These are phyloP conservation scores for Polyplosphaeria fusca DNA, from an alignment of 495 filamentous ascomycete species.

Conservation along the genomic window DNA sequence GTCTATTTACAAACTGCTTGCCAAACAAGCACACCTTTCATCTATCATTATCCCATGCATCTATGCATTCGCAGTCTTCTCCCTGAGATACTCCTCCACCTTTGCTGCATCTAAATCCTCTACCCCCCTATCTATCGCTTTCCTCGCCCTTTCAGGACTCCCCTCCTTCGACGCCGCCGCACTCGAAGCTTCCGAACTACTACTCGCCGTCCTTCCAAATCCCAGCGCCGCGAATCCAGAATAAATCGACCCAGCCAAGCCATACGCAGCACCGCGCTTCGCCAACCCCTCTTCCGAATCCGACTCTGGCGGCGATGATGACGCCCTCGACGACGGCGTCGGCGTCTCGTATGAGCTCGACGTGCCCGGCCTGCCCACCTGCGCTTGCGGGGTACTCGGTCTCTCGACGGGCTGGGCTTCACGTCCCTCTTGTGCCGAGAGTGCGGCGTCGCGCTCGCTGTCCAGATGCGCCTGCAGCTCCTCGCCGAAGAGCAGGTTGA, in stretches of 20 bases:
- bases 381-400: too few relatives aligned
- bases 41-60: too few relatives aligned
- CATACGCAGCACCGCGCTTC: background rate
- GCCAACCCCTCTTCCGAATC: slow-evolving; percentile 2
- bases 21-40: too few relatives aligned
- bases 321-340: slow-evolving; percentile 7
- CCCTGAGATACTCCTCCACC: slow-evolving; percentile 18
- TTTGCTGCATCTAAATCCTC: slow-evolving; percentile 3
- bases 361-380: slow-evolving; percentile 2
- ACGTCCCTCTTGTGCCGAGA: too few relatives aligned
- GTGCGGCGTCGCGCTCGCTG: background rate
- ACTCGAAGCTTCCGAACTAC: slow-evolving; percentile 14
- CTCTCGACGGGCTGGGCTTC: too few relatives aligned
- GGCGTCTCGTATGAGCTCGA: slow-evolving; percentile 7
- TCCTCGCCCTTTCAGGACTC: slow-evolving; percentile 1
- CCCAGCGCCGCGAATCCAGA: slow-evolving; percentile 20
- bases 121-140: slow-evolving; percentile 2
- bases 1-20: too few relatives aligned
- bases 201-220: slow-evolving; percentile 12
- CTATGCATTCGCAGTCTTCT: too few relatives aligned
- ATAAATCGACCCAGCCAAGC: slow-evolving; percentile 16
- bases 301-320: slow-evolving; percentile 2
- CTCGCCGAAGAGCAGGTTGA: slow-evolving; percentile 39
- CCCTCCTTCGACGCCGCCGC: background rate
- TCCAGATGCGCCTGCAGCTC: slow-evolving; percentile 25